A percentile compares a stretch with the other conserved stretches of the same genome.
These are phyloP conservation scores for Dysphania ambrosioides DNA, from an alignment of 148 eudicot genomes.

Conservation along the genomic window DNA sequence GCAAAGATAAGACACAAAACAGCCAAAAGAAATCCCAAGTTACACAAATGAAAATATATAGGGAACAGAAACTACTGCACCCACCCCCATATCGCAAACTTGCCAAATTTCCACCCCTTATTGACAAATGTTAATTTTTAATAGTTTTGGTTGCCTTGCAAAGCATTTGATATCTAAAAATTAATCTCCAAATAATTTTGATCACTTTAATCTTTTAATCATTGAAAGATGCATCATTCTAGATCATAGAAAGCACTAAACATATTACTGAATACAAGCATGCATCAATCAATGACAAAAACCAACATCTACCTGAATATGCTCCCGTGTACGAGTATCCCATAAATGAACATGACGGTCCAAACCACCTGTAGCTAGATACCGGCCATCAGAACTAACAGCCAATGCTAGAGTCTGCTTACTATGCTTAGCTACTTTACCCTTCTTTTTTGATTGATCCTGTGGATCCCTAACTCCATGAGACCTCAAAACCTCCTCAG, in stretches of 20 bases:
- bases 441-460: constrained; percentile 44
- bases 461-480: constrained; percentile 71
- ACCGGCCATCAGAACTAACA: constrained; percentile 85
- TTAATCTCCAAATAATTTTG: not conserved
- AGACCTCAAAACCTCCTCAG: constrained; percentile 61
- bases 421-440: constrained; percentile 45
- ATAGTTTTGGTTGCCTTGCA: not conserved
- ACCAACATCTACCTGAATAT: constrained; percentile 57
- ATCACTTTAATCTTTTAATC: not conserved
- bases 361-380: constrained; percentile 84
- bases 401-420: constrained; percentile 69
- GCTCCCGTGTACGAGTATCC: constrained; percentile 83
- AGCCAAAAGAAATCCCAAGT: not conserved
- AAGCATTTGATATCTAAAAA: not conserved
- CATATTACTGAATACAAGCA: not conserved
- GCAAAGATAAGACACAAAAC: not conserved
- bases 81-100: not conserved
- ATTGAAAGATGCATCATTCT: not conserved
- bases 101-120: not conserved
- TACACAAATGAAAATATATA: not conserved
- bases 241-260: not conserved
- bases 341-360: constrained; percentile 96
- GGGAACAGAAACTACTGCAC: not conserved
- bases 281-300: not conserved
- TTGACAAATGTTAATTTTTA: not conserved